phyloP scores from a whole-genome alignment of 176 grass and related monocot genomes.

The Oryza brachyantha region DNA sequence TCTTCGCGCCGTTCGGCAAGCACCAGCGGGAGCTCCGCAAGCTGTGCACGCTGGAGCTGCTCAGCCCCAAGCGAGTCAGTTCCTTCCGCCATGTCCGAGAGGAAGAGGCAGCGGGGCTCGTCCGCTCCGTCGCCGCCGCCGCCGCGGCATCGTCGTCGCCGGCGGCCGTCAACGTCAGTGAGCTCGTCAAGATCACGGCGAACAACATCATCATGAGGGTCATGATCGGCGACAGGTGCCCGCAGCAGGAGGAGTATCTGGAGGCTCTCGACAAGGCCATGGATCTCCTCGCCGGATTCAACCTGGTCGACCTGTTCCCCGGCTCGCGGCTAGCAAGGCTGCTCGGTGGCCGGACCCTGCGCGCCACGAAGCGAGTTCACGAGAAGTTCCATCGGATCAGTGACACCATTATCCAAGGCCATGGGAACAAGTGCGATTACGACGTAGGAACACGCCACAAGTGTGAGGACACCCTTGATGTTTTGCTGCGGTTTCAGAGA shows the following conservation, averaged over 20 bases:
- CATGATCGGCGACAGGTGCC: constrained; percentile 14
- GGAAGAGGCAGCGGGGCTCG: not conserved
- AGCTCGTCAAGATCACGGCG: no score
- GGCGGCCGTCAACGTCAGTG: not conserved
- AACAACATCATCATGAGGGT: constrained; percentile 17
- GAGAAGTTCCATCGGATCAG: no score
- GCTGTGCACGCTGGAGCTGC: not conserved
- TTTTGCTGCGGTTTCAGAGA: no score
- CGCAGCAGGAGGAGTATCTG: constrained; percentile 20
- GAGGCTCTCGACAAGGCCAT: not conserved
- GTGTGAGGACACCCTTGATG: no score
- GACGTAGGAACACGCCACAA: no score
- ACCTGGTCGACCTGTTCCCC: constrained; percentile 39
- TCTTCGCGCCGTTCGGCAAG: constrained; percentile 19
- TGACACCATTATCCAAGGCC: no score
- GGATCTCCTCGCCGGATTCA: constrained; percentile 33
- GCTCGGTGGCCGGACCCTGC: no score
- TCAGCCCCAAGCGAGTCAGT: not conserved
- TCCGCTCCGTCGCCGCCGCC: not conserved
- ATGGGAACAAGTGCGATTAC: no score
- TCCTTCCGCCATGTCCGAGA: not conserved
- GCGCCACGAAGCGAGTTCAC: no score
- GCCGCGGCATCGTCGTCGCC: not conserved
- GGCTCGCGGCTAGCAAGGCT: no score
- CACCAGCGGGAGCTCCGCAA: not conserved